Percentiles rank a stretch among this genome's conserved stretches.
Evolutionary conservation across 1,284 basidiomycete genomes (phyloP).

Genomic region (Earliella scabrosa): DNA sequence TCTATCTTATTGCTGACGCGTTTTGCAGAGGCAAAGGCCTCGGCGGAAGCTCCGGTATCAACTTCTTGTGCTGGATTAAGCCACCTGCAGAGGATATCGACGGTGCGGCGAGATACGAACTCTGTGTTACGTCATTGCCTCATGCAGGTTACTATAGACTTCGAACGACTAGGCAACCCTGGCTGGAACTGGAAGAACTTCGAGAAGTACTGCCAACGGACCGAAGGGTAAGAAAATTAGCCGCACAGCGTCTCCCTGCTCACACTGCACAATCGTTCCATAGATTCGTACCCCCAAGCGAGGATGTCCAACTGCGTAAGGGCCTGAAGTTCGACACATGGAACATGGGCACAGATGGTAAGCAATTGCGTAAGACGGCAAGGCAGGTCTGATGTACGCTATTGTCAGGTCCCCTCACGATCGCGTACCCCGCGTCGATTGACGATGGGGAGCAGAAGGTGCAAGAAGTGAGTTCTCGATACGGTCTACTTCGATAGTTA

Average conservation of each 20-base stretch:
- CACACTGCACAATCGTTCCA: no score
- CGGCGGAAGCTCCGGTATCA: slow-evolving; percentile 29
- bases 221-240: slow-evolving; percentile 25
- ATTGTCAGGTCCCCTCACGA: slow-evolving; percentile 27
- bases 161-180: slow-evolving; percentile 30
- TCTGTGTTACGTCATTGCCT: neutral
- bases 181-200: slow-evolving; percentile 32
- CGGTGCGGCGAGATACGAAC: slow-evolving; percentile 7
- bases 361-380: neutral
- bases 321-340: slow-evolving; percentile 24
- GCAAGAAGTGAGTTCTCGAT: slow-evolving; percentile 19
- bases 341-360: slow-evolving; percentile 26
- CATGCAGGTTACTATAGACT: slow-evolving; percentile 10
- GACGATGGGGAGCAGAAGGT: slow-evolving; percentile 26
- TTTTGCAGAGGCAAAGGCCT: slow-evolving; percentile 27
- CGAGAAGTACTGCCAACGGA: slow-evolving; percentile 24
- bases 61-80: slow-evolving; percentile 28
- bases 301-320: slow-evolving; percentile 20
- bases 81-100: slow-evolving; percentile 27
- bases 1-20: neutral
- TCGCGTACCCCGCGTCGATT: slow-evolving; percentile 28
- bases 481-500: no score
- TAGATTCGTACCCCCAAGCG: slow-evolving; percentile 27
- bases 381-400: neutral
- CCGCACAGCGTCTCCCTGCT: no score